Conservation (phyloP, 2,329 filamentous ascomycete genomes). For the Fusarium albosuccineum region DNA sequence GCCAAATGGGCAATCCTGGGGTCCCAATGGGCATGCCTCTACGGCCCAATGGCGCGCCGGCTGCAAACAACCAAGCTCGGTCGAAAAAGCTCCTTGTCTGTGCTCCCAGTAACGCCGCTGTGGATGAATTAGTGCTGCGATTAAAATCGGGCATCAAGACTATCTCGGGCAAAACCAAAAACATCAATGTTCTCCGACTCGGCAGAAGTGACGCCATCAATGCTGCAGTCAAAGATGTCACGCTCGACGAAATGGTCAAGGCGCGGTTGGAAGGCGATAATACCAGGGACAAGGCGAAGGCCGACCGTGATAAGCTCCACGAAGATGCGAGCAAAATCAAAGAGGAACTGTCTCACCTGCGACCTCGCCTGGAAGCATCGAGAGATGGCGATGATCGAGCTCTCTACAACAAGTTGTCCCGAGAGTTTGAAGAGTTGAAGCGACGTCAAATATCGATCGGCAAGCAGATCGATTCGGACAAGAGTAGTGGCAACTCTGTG, state of each 20-base stretch:
- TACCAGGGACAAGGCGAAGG: constrained; percentile 69
- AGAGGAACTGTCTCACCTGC: constrained; percentile 77
- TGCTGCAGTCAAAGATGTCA: constrained; percentile 87
- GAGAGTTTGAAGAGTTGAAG: constrained; percentile 83
- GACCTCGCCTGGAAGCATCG: constrained; percentile 77
- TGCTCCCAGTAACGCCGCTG: constrained; percentile 97
- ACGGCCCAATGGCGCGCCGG: constrained; percentile 43
- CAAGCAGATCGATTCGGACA: constrained; percentile 85
- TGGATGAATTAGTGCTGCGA: constrained; percentile 94
- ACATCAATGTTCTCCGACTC: constrained; percentile 88
- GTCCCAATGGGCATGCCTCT: constrained; percentile 49
- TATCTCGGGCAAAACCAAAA: constrained; percentile 76
- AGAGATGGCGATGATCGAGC: constrained; percentile 66
- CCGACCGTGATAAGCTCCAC: constrained; percentile 70
- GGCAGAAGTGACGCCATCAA: constrained; percentile 95
- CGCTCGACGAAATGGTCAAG: constrained; percentile 90
- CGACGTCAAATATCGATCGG: constrained; percentile 80
- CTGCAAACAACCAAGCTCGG: constrained; percentile 47
- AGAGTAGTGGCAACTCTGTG: constrained; percentile 85
- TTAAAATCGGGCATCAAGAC: constrained; percentile 90
- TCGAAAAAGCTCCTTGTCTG: constrained; percentile 93
- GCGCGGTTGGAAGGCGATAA: constrained; percentile 74
- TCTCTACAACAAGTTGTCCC: constrained; percentile 70
- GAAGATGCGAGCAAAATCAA: constrained; percentile 79
- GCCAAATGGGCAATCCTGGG: constrained; percentile 50